Base-by-base conservation (phyloP, 2,329 filamentous ascomycete genomes). In the Phaeosphaeriaceae sp. region DNA sequence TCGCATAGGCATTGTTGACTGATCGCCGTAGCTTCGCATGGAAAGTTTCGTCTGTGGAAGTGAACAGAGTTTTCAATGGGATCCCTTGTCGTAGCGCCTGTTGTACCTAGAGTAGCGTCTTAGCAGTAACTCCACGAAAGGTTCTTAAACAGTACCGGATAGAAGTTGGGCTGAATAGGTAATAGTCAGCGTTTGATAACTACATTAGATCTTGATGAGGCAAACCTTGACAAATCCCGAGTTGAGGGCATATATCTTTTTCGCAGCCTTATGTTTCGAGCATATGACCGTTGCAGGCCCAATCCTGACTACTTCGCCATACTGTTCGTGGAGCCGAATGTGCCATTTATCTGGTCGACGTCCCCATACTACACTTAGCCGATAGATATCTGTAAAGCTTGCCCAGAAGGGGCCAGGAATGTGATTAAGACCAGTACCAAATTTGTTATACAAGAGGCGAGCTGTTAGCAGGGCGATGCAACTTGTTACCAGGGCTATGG, bases 251-350 rank as follows among this genome's bases (percentile, higher is more conserved):
- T 56, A 56, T 15, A 56, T 54, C 30, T 50, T 52, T 34, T 50
- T 52, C 2, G 48, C 50, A 4, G 77, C 87, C 45, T 82, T 81
- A 0, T 88, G 87, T 54, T 88, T 81, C 1, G 86, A 81, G 60
- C 92, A 89, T 0, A 87, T 88, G 58, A 94, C 80, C 60, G 94
- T 90, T 61, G 90, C 85, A 0, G 91, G 91, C 62, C 90, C 87
- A 58, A 95, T 87, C 17, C 91, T 82, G 16, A 95, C 86, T 0
- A 95, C 75, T 9, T 85, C 85, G 3, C 91, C 90, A 37, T 88
- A 77, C 63, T 85, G 85, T 76, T 87, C 81, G 74, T 95, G 91
- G 3, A 84, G 68, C n/a, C 67, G 68, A 35, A 71, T 59, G 48
- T 76, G 77, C 44, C 73, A 59, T 2, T 35, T 81, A 76, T 55